Evolutionary conservation across 2,329 filamentous ascomycete genomes (phyloP).

Genomic region (Thielaviopsis euricoi): DNA sequence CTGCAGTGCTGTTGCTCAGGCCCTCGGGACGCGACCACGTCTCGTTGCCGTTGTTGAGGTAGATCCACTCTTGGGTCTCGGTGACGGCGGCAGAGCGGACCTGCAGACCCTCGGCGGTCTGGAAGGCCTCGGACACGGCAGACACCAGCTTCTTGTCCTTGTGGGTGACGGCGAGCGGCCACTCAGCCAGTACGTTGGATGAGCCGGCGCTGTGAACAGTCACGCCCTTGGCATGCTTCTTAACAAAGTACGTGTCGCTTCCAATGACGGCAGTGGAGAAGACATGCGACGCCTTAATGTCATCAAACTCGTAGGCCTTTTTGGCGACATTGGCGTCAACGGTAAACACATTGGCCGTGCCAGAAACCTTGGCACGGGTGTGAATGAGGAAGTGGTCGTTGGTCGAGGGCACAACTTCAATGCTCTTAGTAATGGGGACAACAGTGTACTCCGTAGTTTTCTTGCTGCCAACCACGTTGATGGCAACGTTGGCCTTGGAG

Average conservation of each 20-base stretch:
- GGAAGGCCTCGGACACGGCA: constrained; percentile 67
- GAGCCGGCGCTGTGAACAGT: constrained; percentile 60
- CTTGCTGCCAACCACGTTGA: constrained; percentile 31
- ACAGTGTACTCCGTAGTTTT: neutral
- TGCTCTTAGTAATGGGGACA: neutral
- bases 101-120: constrained; percentile 48
- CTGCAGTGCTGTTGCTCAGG: constrained; percentile 62
- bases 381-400: constrained; percentile 37
- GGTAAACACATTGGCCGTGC: neutral
- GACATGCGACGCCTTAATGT: constrained; percentile 50
- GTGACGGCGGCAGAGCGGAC: constrained; percentile 53
- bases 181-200: constrained; percentile 58
- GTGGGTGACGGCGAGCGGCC: constrained; percentile 37
- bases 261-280: constrained; percentile 65
- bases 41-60: constrained; percentile 66
- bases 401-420: neutral
- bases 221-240: constrained; percentile 60
- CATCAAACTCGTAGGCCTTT: constrained; percentile 69
- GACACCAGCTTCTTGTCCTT: constrained; percentile 37
- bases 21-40: constrained; percentile 74
- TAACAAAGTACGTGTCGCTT: constrained; percentile 77
- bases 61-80: constrained; percentile 50
- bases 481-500: constrained; percentile 66
- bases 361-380: constrained; percentile 69
- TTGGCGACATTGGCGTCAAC: neutral